Conservation (phyloP, 345 rosid genomes). For the Laguncularia racemosa region DNA sequence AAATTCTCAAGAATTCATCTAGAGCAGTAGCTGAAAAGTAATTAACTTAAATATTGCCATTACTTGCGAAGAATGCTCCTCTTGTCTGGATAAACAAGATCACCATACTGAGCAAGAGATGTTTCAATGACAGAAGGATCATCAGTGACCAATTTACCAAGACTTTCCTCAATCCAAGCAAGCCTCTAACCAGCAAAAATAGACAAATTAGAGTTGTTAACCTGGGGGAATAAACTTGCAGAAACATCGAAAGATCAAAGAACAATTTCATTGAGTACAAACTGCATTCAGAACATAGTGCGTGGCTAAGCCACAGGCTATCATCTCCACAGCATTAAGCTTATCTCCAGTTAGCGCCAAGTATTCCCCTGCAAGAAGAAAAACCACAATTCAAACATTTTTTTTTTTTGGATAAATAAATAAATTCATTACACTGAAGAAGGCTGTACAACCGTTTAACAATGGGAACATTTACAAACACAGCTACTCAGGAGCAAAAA, state of each 20-base stretch:
- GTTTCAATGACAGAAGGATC: constrained; percentile 63
- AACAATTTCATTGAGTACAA: constrained; percentile 16
- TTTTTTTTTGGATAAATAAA: too few species aligned
- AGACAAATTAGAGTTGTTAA: neutral
- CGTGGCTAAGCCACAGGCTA: constrained; percentile 92
- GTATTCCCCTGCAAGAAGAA: constrained; percentile 62
- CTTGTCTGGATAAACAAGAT: constrained; percentile 67
- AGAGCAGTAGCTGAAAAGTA: too few species aligned
- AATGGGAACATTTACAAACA: too few species aligned
- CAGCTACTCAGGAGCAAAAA: too few species aligned
- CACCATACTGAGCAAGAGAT: constrained; percentile 83
- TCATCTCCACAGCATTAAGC: constrained; percentile 84
- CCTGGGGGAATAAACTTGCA: constrained; percentile 6
- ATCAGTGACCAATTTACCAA: constrained; percentile 77
- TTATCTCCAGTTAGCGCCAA: constrained; percentile 88
- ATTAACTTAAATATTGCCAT: neutral
- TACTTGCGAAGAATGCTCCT: constrained; percentile 67
- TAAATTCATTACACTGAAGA: too few species aligned
- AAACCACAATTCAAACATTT: neutral
- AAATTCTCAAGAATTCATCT: too few species aligned
- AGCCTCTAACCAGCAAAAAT: constrained; percentile 50
- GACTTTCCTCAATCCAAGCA: constrained; percentile 61
- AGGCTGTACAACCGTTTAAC: too few species aligned
- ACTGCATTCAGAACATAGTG: constrained; percentile 70
- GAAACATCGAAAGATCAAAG: constrained; percentile 3